phyloP scores from a whole-genome alignment of 2,329 filamentous ascomycete genomes.

The Aspergillus sp. region DNA sequence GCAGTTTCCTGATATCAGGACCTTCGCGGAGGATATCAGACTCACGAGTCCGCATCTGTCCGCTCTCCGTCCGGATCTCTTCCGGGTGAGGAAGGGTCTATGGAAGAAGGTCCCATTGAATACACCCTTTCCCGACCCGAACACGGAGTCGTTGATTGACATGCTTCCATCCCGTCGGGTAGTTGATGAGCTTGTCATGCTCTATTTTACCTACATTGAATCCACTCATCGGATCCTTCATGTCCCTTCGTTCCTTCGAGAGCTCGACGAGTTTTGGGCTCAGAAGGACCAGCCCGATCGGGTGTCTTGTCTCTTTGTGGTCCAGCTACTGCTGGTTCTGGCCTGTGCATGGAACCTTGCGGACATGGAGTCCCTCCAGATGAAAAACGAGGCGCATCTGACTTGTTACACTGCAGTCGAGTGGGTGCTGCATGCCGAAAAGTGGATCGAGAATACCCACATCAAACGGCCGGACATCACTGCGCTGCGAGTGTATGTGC shows the following conservation, averaged over 20 bases:
- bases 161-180: conserved; percentile 34
- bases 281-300: conserved; percentile 23
- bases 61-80: conserved; percentile 32
- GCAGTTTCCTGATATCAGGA: conserved; percentile 37
- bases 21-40: conserved; percentile 39
- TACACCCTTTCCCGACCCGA: conserved; percentile 27
- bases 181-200: conserved; percentile 35
- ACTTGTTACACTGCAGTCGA: conserved; percentile 45
- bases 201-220: conserved; percentile 41
- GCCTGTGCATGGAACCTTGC: conserved; percentile 39
- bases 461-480: conserved; percentile 52
- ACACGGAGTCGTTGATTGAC: conserved; percentile 26
- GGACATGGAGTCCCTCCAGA: conserved; percentile 25
- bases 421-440: conserved; percentile 88
- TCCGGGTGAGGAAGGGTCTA: conserved; percentile 29
- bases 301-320: conserved; percentile 30
- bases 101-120: conserved; percentile 30
- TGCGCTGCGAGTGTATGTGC: conserved; percentile 51
- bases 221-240: conserved; percentile 41
- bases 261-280: conserved; percentile 36
- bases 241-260: conserved; percentile 38
- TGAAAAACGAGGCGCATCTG: conserved; percentile 25
- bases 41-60: conserved; percentile 33
- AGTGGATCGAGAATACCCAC: conserved; percentile 76
- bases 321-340: conserved; percentile 37